Conservation (phyloP, 2,329 filamentous ascomycete species). For the Arthrinium puccinioides region DNA sequence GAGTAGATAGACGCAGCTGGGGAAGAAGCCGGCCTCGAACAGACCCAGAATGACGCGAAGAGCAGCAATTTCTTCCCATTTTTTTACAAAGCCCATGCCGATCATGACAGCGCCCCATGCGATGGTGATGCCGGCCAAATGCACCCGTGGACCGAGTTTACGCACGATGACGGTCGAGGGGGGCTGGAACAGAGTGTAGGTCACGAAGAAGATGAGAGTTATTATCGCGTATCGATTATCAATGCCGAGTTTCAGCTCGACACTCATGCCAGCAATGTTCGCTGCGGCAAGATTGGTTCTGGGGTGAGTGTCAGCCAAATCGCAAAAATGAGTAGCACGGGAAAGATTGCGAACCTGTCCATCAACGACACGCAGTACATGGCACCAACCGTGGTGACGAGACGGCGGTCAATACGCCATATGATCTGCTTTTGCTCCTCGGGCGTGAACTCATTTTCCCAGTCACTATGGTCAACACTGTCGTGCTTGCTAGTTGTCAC, state of each 20-base stretch:
- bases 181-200: conserved; percentile 65
- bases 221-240: conserved; percentile 49
- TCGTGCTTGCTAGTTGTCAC: conserved; percentile 1
- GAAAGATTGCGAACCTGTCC: conserved; percentile 42
- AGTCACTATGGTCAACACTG: conserved; percentile 1
- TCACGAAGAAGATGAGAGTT: conserved; percentile 67
- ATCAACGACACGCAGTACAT: conserved; percentile 73
- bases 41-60: conserved; percentile 54
- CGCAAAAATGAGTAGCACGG: neutral
- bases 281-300: conserved; percentile 65
- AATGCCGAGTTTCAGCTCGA: conserved; percentile 34
- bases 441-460: conserved; percentile 40
- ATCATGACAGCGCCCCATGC: conserved; percentile 57
- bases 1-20: conserved; percentile 63
- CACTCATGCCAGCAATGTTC: conserved; percentile 58
- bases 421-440: conserved; percentile 63
- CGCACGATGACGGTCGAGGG: conserved; percentile 63
- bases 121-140: conserved; percentile 46
- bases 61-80: conserved; percentile 43
- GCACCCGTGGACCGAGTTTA: conserved; percentile 54
- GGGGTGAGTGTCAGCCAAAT: neutral
- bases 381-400: conserved; percentile 53
- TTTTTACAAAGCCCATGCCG: conserved; percentile 55
- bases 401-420: conserved; percentile 58
- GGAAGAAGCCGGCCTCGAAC: conserved; percentile 66